Percentiles rank a stretch among this genome's conserved stretches.
phyloP scores from a whole-genome alignment of 2,329 filamentous ascomycete genomes.

The Sclerotiophoma versabilis region DNA sequence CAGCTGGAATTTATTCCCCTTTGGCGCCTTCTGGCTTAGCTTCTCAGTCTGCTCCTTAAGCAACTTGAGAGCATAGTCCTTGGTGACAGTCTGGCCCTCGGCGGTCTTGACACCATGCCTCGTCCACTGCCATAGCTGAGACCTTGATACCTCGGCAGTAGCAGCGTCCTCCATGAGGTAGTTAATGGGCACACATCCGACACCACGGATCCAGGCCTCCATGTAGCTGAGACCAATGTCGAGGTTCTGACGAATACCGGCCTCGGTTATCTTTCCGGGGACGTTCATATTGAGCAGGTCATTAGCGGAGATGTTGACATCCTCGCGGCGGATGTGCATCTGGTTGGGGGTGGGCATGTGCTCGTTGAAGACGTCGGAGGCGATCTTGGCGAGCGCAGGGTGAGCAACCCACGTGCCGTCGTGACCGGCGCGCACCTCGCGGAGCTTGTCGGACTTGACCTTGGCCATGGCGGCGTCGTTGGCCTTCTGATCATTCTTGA shows the following conservation, averaged over 20 bases:
- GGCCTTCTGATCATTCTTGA: slow-evolving; percentile 90
- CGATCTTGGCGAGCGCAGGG: slow-evolving; percentile 87
- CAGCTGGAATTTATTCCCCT: slow-evolving; percentile 90
- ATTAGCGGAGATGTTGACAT: slow-evolving; percentile 83
- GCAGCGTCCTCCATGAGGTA: slow-evolving; percentile 98
- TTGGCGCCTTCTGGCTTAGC: slow-evolving; percentile 75
- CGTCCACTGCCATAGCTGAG: slow-evolving; percentile 97
- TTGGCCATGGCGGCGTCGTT: slow-evolving; percentile 95
- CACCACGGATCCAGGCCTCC: slow-evolving; percentile 95
- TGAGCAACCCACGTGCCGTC: slow-evolving; percentile 98
- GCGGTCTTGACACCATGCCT: slow-evolving; percentile 75
- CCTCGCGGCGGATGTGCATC: slow-evolving; percentile 87
- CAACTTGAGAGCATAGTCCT: slow-evolving; percentile 85
- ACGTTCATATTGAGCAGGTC: slow-evolving; percentile 99
- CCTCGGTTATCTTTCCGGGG: slow-evolving; percentile 88
- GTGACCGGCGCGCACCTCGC: slow-evolving; percentile 92
- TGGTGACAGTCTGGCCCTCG: slow-evolving; percentile 92
- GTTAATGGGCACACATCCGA: slow-evolving; percentile 97
- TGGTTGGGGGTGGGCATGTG: slow-evolving; percentile 99
- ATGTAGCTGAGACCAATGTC: slow-evolving; percentile 97
- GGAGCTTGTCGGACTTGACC: slow-evolving; percentile 93
- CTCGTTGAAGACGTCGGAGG: slow-evolving; percentile 93
- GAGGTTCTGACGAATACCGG: slow-evolving; percentile 95
- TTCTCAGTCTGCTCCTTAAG: slow-evolving; percentile 84
- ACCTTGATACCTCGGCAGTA: slow-evolving; percentile 93